These are phyloP conservation scores for Cladorrhinum sp. DNA, from an alignment of 2,329 filamentous ascomycete genomes.

Conservation along the genomic window DNA sequence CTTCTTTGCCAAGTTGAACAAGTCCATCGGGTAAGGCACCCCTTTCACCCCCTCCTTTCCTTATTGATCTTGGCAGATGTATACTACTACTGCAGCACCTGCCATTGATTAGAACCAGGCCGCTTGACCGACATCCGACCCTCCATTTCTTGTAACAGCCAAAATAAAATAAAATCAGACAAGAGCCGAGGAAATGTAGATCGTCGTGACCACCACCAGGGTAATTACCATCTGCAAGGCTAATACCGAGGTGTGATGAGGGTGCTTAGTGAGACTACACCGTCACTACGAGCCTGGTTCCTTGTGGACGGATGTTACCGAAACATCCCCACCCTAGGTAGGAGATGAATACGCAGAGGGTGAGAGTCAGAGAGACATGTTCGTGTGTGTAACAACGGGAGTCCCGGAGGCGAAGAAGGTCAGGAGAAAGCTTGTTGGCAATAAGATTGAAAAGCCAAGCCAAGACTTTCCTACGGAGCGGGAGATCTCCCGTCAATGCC, in stretches of 20 bases:
- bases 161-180: neutral
- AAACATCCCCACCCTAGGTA: neutral
- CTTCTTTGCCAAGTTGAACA: neutral
- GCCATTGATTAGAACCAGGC: neutral
- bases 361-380: neutral
- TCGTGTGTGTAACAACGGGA: neutral
- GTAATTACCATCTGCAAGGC: neutral
- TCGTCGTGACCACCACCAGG: neutral
- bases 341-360: neutral
- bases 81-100: neutral
- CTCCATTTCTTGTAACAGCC: neutral
- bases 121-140: neutral
- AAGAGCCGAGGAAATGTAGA: neutral
- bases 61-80: neutral
- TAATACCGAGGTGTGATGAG: neutral
- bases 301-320: neutral
- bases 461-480: neutral
- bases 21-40: neutral
- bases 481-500: neutral
- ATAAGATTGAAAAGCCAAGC: neutral
- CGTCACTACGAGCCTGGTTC: neutral
- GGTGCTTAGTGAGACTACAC: neutral
- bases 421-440: neutral
- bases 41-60: neutral
- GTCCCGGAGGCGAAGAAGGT: neutral